phyloP scores from a whole-genome alignment of 139 green algal species.

The Auxenochlorella pyrenoidosa region DNA sequence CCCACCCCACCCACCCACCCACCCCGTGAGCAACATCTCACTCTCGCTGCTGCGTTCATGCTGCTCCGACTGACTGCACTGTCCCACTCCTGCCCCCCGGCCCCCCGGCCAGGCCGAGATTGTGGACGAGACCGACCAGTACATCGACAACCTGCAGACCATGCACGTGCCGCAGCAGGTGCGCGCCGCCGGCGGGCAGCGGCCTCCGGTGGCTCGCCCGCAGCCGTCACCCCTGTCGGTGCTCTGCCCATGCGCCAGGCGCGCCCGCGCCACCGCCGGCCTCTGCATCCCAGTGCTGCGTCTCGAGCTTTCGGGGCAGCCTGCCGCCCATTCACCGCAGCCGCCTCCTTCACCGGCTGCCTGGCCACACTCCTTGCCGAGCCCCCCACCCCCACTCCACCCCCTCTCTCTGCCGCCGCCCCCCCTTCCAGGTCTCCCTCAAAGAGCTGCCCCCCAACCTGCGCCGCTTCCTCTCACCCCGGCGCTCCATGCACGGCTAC shows the following conservation, averaged over 20 bases:
- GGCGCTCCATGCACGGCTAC: background rate
- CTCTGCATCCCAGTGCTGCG: too few relatives aligned
- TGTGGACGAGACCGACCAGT: slow-evolving; percentile 26
- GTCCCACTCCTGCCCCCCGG: background rate
- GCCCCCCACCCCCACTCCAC: background rate
- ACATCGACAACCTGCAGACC: slow-evolving; percentile 28
- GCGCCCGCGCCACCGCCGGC: too few relatives aligned
- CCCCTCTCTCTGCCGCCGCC: background rate
- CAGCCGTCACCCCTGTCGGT: too few relatives aligned
- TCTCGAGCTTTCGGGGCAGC: too few relatives aligned
- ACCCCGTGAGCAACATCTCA: background rate
- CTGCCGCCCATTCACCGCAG: too few relatives aligned
- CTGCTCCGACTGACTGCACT: too few relatives aligned
- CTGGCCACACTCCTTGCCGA: background rate
- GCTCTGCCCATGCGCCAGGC: too few relatives aligned
- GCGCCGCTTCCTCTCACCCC: slow-evolving; percentile 27
- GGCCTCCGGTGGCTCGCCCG: too few relatives aligned
- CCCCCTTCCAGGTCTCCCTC: background rate
- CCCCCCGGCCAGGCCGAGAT: slow-evolving; percentile 25
- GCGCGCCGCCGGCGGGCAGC: too few relatives aligned
- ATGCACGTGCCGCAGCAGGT: slow-evolving; percentile 13
- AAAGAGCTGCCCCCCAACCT: slow-evolving; percentile 25
- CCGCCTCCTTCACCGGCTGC: too few relatives aligned
- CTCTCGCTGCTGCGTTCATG: background rate
- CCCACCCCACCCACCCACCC: too few relatives aligned